A percentile compares a stretch with the other conserved stretches of the same genome.
Evolutionary conservation across 1,284 basidiomycete species (phyloP).

Genomic region (Tranzscheliella williamsii): DNA sequence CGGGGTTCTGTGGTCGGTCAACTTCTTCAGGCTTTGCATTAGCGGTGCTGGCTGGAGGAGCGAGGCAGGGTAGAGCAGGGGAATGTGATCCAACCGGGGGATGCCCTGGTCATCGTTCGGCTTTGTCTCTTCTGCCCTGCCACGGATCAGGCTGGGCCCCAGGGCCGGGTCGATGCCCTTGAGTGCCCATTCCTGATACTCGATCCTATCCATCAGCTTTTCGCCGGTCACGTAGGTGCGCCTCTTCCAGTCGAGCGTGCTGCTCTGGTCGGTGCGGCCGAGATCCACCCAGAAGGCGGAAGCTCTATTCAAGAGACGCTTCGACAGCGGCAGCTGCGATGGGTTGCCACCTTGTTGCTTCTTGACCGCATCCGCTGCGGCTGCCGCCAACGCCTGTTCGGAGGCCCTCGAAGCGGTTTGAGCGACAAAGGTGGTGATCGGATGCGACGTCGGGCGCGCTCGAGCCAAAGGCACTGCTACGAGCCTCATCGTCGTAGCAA

Average conservation of each 20-base stretch:
- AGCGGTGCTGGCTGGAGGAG: constrained; percentile 28
- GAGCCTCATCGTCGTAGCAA: constrained; percentile 36
- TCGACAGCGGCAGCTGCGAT: constrained; percentile 25
- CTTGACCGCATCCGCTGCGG: constrained; percentile 16
- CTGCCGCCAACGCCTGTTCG: constrained; percentile 20
- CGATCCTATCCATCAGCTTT: constrained; percentile 57
- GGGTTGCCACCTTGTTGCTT: constrained; percentile 6
- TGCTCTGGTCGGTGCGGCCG: constrained; percentile 44
- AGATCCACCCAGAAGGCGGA: constrained; percentile 54
- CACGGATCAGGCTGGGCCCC: constrained; percentile 36
- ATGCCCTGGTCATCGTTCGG: constrained; percentile 3
- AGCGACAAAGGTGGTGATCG: constrained; percentile 51
- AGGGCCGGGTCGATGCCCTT: constrained; percentile 55
- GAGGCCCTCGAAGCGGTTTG: constrained; percentile 37
- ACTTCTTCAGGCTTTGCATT: constrained; percentile 31
- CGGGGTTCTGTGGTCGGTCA: constrained; percentile 43
- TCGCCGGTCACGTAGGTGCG: constrained; percentile 52
- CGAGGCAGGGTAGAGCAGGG: constrained; percentile 49
- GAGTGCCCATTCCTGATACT: constrained; percentile 59
- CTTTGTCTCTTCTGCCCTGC: background rate
- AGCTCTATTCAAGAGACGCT: constrained; percentile 41
- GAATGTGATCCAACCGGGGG: constrained; percentile 30
- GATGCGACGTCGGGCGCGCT: constrained; percentile 32
- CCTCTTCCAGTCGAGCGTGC: constrained; percentile 53
- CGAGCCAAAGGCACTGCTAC: constrained; percentile 52